phyloP scores from a whole-genome alignment of 768 basidiomycete species.

The Xerocomus spinulosus region DNA sequence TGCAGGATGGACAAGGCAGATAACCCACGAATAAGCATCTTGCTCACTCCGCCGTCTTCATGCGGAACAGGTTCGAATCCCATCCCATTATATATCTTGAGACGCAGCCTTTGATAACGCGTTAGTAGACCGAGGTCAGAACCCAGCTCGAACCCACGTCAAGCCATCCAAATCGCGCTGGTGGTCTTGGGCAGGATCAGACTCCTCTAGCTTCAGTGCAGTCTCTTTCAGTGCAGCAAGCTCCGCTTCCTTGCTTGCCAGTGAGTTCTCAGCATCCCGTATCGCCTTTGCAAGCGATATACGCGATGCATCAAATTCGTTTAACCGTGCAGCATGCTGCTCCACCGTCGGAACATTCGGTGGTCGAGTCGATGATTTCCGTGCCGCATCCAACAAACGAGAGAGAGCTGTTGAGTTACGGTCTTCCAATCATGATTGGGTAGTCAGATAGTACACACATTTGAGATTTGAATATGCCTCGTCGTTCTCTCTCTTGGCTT shows the following conservation, averaged over 20 bases:
- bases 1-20: background rate
- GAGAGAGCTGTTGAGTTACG: constrained; percentile 47
- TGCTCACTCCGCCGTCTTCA: constrained; percentile 45
- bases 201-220: constrained; percentile 53
- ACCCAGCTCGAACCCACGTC: constrained; percentile 41
- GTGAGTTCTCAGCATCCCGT: constrained; percentile 61
- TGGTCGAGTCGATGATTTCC: constrained; percentile 66
- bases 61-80: constrained; percentile 67
- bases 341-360: constrained; percentile 63
- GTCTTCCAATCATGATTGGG: background rate
- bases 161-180: constrained; percentile 64
- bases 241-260: constrained; percentile 67
- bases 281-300: constrained; percentile 70
- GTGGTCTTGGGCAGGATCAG: constrained; percentile 71
- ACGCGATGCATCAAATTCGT: constrained; percentile 59
- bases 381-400: constrained; percentile 62
- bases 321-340: constrained; percentile 54
- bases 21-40: constrained; percentile 67
- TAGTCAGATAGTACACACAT: constrained; percentile 35
- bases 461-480: constrained; percentile 62
- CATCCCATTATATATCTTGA: constrained; percentile 64
- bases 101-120: constrained; percentile 46
- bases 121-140: constrained; percentile 2
- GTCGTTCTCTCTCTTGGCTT: constrained; percentile 63
- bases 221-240: constrained; percentile 65